Evolutionary conservation across 805 yeast genomes (phyloP), one percentile per base, ranked within the genome.

Genomic region (Pichia insulana): DNA sequence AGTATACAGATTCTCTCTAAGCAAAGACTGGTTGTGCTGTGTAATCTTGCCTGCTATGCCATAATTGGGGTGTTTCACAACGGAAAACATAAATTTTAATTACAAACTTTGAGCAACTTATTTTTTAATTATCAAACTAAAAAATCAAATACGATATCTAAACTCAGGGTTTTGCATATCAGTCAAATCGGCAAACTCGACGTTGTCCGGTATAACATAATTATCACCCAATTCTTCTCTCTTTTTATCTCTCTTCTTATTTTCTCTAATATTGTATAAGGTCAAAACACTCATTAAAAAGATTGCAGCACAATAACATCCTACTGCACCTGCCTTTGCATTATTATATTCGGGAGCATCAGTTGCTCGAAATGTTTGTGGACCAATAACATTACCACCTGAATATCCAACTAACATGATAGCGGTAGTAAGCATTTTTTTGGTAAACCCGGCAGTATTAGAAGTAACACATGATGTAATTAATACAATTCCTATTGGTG

Each of bases 91-190:
- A n/a, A n/a, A n/a, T n/a, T n/a, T n/a, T n/a, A n/a, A n/a, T n/a
- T n/a, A n/a, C n/a, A n/a, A n/a, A n/a, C n/a, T n/a, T n/a, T n/a
- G n/a, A n/a, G n/a, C n/a, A n/a, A n/a, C n/a, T n/a, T n/a, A n/a
- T n/a, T n/a, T n/a, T n/a, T n/a, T n/a, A n/a, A n/a, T n/a, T n/a
- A n/a, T n/a, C n/a, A n/a, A n/a, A n/a, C n/a, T n/a, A n/a, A n/a
- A n/a, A n/a, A n/a, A n/a, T n/a, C 15, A 28, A 28, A 28, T 28
- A 12, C 31, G 35, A 30, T 74, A 77, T 51, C 82, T 64, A 53
- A 76, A 76, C 41, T 62, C 62, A 4, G 73, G 73, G 56, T 76
- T 77, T 54, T 76, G 73, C 50, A 69, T 71, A 51, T 72, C 76
- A 39, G 64, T 57, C 38, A 71, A 59, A 40, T 69, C 69, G 16